phyloP scores from a whole-genome alignment of 345 rosid genomes.

The Lepidium didymum region DNA sequence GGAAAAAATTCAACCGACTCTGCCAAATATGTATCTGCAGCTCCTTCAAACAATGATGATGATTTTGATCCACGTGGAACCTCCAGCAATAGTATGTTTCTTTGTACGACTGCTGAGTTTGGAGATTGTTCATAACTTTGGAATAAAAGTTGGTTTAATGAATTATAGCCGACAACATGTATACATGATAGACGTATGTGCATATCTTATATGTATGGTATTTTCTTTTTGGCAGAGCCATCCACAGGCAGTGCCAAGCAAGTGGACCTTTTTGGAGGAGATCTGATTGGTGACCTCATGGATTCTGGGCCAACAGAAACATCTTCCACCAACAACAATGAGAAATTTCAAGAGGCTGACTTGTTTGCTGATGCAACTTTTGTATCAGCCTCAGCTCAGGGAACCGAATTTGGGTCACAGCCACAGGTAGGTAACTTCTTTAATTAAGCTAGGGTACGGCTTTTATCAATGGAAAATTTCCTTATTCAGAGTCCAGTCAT shows the following conservation, averaged over 20 bases:
- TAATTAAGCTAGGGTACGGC: background rate
- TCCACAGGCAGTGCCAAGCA: conserved; percentile 50
- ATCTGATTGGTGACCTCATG: conserved; percentile 69
- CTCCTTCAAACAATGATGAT: conserved; percentile 47
- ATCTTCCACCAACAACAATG: conserved; percentile 30
- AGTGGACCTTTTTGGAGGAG: conserved; percentile 76
- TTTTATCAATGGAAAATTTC: background rate
- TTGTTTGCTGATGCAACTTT: conserved; percentile 94
- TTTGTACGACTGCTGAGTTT: background rate
- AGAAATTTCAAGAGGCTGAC: conserved; percentile 54
- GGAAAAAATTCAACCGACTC: conserved; percentile 44
- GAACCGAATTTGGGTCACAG: conserved; percentile 36
- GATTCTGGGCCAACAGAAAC: conserved; percentile 60
- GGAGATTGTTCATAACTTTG: background rate
- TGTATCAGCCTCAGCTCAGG: conserved; percentile 70
- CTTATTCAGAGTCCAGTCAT: background rate
- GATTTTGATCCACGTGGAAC: conserved; percentile 96
- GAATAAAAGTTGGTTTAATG: background rate
- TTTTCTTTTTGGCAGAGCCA: conserved; percentile 47
- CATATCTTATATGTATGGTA: background rate
- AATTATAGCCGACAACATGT: background rate
- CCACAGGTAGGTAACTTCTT: conserved; percentile 42
- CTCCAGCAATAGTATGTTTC: conserved; percentile 59
- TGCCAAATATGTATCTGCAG: conserved; percentile 27
- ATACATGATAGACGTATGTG: background rate